Percentiles rank a stretch among this genome's conserved stretches.
Evolutionary conservation across 116 monocot species (phyloP).

Genomic region (Phalaenopsis hybrid): DNA sequence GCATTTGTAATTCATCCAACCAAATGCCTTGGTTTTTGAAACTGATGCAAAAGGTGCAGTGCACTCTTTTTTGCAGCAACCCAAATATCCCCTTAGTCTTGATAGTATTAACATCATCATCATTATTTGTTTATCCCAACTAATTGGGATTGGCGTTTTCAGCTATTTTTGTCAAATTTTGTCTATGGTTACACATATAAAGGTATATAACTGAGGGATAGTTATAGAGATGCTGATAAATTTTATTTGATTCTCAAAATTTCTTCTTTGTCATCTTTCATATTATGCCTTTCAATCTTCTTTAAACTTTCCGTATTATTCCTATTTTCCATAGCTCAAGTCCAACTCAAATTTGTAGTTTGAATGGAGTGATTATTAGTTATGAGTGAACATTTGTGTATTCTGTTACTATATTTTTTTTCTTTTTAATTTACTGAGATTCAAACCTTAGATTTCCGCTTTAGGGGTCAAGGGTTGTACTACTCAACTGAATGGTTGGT

Average conservation of each 20-base stretch:
- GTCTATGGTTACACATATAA: background rate
- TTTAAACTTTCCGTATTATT: background rate
- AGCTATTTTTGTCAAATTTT: too few species aligned
- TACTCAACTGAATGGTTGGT: too few species aligned
- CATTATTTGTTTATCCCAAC: background rate
- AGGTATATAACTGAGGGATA: background rate
- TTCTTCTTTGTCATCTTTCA: background rate
- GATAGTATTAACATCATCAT: background rate
- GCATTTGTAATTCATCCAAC: too few species aligned
- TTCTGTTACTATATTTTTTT: background rate
- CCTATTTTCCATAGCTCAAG: background rate
- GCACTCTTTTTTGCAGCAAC: too few species aligned
- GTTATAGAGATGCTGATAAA: background rate
- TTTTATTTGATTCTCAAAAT: background rate
- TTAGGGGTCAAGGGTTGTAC: too few species aligned
- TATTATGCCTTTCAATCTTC: background rate
- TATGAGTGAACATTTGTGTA: background rate
- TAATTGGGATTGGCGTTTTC: background rate
- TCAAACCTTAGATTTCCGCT: too few species aligned
- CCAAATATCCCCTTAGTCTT: too few species aligned
- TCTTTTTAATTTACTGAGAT: background rate
- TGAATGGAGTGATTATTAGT: background rate
- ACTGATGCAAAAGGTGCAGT: too few species aligned
- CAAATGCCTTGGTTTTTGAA: too few species aligned
- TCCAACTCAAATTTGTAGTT: background rate